Base-by-base conservation (phyloP, 1,284 basidiomycete genomes). In the Chondrostereum purpureum region DNA sequence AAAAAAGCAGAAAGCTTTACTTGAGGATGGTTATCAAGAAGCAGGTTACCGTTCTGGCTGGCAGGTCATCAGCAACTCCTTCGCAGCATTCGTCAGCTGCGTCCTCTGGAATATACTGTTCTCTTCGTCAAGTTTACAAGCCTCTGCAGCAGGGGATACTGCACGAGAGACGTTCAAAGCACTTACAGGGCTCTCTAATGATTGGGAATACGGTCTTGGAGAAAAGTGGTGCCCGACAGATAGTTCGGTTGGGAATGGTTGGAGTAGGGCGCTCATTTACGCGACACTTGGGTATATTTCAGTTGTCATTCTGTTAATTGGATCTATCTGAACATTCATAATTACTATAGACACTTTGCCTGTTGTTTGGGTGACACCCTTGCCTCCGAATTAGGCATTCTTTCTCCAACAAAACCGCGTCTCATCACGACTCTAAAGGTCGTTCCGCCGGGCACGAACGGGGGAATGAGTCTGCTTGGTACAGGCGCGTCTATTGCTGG, bases 391-490 rank as follows among this genome's bases (percentile, higher is more conserved):
- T 75, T 95, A 17, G 92, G 92, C 21, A 93, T 92, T 56, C 74
- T 92, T 39, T 84, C 88, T 14, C 61, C 60, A 13, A 71, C 75
- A 3, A 71, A 71, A 3, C 92, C 92, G 0, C 62, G 79, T 34
- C 75, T 93, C 21, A 77, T 92, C 54, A 90, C 90, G 1, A 91
- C 85, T 1, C 61, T 84, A 39, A 70, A 71, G 46, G 53, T 65
- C 0, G 90, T 94, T 0, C 92, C 92, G 1, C 83, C 86, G 0
- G 94, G 94, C 1, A 96, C 94, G 1, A 97, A 98, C 58, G 94
- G 94, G 6, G 94, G 77, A 0, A 75, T 97, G 50, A 88, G 88
- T 1, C 45, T 73, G 0, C 73, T 78, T 37, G 94, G 94, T 5
- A 88, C 89, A 0, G 49, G 78, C 1, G 83, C 84, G 6, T 91